Conservation (phyloP, 23 red algal species). For the Cyanidiococcus yangmingshanensis region DNA sequence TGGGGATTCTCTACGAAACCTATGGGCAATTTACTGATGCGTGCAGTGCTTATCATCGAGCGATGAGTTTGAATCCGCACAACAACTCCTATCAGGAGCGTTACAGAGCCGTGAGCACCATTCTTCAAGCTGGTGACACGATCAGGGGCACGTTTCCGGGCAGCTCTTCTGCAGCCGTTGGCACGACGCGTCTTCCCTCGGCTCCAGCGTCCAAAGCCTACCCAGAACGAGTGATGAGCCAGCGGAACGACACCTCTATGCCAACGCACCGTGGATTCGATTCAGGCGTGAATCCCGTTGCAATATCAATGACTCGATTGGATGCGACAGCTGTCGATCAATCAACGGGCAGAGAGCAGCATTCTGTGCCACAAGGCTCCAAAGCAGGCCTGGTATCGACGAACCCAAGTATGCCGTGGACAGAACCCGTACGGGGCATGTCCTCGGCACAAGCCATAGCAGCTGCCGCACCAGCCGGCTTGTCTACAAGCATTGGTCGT, state of each 20-base stretch:
- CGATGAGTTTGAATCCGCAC: slow-evolving; percentile 54
- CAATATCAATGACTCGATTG: no score
- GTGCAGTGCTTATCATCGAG: slow-evolving; percentile 70
- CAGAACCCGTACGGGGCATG: no score
- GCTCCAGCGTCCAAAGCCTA: background rate
- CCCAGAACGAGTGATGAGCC: background rate
- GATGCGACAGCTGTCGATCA: no score
- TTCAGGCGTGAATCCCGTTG: background rate
- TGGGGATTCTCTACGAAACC: slow-evolving; percentile 89
- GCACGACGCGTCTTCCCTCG: background rate
- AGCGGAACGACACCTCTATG: background rate
- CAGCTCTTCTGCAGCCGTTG: background rate
- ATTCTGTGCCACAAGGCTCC: no score
- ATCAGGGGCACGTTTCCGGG: background rate
- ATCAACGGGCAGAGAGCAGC: no score
- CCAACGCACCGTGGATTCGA: background rate
- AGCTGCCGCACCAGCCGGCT: no score
- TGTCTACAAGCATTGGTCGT: no score
- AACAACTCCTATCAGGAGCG: slow-evolving; percentile 23
- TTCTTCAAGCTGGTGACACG: background rate
- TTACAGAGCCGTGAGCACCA: background rate
- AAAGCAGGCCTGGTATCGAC: no score
- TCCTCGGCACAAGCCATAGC: no score
- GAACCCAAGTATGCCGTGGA: no score
- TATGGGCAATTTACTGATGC: slow-evolving; percentile 64